Evolutionary conservation across 169 alveolate species (phyloP).

Genomic region (Cryptosporidium andersoni): DNA sequence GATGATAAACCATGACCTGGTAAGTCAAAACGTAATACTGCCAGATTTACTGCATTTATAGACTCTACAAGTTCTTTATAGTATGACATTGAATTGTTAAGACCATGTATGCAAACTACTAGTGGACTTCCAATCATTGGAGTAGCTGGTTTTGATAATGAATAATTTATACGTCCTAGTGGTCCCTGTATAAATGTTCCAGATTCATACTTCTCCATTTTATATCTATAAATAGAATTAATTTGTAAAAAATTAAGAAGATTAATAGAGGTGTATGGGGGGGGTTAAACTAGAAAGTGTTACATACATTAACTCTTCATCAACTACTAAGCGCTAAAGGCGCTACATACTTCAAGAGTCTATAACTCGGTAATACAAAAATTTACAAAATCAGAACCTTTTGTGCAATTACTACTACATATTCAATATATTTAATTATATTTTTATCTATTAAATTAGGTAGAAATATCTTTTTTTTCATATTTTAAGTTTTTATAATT

Average conservation of each 20-base stretch:
- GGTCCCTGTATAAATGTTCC: slow-evolving; percentile 61
- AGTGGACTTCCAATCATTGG: slow-evolving; percentile 7
- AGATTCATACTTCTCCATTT: not conserved
- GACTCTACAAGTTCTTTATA: slow-evolving; percentile 12
- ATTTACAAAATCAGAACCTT: too few relatives aligned
- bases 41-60: slow-evolving; percentile 6
- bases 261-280: too few relatives aligned
- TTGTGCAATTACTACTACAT: too few relatives aligned
- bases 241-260: not conserved
- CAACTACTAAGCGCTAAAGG: too few relatives aligned
- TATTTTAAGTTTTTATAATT: too few relatives aligned
- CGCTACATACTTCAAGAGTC: too few relatives aligned
- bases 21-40: slow-evolving; percentile 63
- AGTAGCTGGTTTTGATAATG: slow-evolving; percentile 20
- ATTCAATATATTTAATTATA: too few relatives aligned
- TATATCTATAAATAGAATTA: slow-evolving; percentile 8
- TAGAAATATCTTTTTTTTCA: too few relatives aligned
- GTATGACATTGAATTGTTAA: slow-evolving; percentile 23
- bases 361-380: too few relatives aligned
- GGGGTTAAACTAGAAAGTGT: too few relatives aligned
- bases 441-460: too few relatives aligned
- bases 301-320: too few relatives aligned
- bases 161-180: slow-evolving; percentile 49
- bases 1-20: slow-evolving; percentile 70
- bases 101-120: slow-evolving; percentile 59